These are phyloP conservation scores for Lepidium aucheri DNA, from an alignment of 345 rosid genomes.

Conservation along the genomic window DNA sequence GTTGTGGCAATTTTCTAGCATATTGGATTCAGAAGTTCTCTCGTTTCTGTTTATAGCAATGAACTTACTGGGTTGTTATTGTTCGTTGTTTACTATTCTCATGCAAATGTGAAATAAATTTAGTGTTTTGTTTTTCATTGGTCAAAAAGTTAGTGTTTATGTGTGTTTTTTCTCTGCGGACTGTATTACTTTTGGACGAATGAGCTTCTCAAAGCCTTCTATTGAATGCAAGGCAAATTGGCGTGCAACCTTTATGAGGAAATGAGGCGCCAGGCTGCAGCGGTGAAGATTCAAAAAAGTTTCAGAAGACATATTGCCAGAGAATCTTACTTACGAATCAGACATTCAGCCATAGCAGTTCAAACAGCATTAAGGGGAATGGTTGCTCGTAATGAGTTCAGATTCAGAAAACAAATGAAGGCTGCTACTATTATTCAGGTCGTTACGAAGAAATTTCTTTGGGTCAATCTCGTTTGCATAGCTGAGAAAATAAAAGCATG, in stretches of 20 bases:
- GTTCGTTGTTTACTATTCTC: not conserved
- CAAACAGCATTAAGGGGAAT: slow-evolving; percentile 91
- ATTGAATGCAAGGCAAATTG: slow-evolving; percentile 49
- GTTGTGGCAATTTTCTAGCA: not conserved
- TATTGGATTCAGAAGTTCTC: not conserved
- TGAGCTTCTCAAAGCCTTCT: slow-evolving; percentile 13
- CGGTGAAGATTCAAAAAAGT: slow-evolving; percentile 81
- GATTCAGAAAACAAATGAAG: slow-evolving; percentile 84
- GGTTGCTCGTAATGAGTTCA: slow-evolving; percentile 92
- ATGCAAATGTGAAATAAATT: not conserved
- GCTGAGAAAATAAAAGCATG: not conserved
- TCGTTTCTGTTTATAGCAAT: not conserved
- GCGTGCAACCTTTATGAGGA: slow-evolving; percentile 81
- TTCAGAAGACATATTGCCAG: slow-evolving; percentile 62
- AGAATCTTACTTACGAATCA: slow-evolving; percentile 44
- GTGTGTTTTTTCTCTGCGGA: not conserved
- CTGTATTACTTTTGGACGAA: not conserved
- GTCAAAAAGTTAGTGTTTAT: not conserved
- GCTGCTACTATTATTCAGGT: slow-evolving; percentile 92
- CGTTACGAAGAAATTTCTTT: not conserved
- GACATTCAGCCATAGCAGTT: slow-evolving; percentile 55
- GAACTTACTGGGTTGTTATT: not conserved
- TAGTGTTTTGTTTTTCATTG: not conserved
- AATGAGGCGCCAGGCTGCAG: slow-evolving; percentile 81
- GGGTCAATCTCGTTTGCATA: slow-evolving; percentile 15